phyloP scores from a whole-genome alignment of 2,329 filamentous ascomycete genomes.

The Sclerotinia borealis region DNA sequence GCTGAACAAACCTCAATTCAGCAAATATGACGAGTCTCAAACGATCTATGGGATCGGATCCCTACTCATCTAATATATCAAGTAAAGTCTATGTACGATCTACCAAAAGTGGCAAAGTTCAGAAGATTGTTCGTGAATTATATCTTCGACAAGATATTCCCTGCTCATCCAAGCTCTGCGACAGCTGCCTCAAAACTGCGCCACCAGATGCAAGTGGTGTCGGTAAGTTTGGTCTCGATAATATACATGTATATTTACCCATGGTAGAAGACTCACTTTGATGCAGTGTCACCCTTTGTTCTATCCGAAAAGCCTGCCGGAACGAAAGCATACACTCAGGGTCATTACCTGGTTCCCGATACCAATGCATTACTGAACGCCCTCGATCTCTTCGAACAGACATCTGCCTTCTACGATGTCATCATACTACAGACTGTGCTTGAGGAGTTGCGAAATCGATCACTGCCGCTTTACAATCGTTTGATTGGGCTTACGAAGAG shows the following conservation, averaged over 20 bases:
- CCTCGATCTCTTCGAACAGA: slow-evolving; percentile 95
- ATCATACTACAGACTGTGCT: slow-evolving; percentile 92
- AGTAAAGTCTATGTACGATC: slow-evolving; percentile 96
- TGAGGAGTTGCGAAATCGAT: slow-evolving; percentile 91
- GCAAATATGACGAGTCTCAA: slow-evolving; percentile 59
- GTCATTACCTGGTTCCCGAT: slow-evolving; percentile 92
- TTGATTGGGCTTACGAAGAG: slow-evolving; percentile 86
- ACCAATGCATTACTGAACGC: slow-evolving; percentile 93
- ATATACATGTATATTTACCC: neutral
- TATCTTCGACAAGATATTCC: slow-evolving; percentile 96
- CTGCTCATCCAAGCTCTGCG: slow-evolving; percentile 88
- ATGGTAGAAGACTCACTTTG: neutral
- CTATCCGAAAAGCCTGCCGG: slow-evolving; percentile 84
- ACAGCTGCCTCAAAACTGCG: slow-evolving; percentile 64
- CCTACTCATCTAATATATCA: slow-evolving; percentile 67
- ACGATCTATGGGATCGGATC: slow-evolving; percentile 46
- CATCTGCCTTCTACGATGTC: slow-evolving; percentile 91
- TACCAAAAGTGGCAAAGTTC: slow-evolving; percentile 91
- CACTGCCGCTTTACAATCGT: slow-evolving; percentile 89
- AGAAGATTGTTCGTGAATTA: slow-evolving; percentile 96
- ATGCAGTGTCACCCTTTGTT: slow-evolving; percentile 69
- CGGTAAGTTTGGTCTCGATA: slow-evolving; percentile 43
- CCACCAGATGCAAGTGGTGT: slow-evolving; percentile 74
- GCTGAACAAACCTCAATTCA: slow-evolving; percentile 3
- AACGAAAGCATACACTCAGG: slow-evolving; percentile 73